Evolutionary conservation across 2,329 filamentous ascomycete species (phyloP), one percentile per base, ranked within the genome.

Genomic region (Ceratocystis albifundus): DNA sequence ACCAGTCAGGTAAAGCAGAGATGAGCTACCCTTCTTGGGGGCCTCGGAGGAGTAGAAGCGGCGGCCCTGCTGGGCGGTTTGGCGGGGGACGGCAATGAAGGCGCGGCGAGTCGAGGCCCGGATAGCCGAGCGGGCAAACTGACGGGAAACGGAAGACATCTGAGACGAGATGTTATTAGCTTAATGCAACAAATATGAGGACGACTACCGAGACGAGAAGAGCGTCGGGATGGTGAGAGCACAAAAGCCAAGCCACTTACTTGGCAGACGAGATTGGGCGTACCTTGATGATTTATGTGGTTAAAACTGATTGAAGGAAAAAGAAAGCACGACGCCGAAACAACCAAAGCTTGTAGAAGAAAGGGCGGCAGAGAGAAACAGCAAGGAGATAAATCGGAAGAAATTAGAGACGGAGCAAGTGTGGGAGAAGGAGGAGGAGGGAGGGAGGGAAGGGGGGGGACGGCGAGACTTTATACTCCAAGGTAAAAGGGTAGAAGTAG

Each of bases 21-120:
- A 70, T 41, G 76, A 77, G 15, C 77, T 77, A 67, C 80, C 78
- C 69, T 79, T 76, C 75, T 82, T 80, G 71, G 79, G 77, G 65
- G 84, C 77, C 76, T 85, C 86, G 66, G 88, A 88, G 57, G 91
- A 87, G 79, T 95, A 96, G 77, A 86, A 86, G 71, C 90, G 89
- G 71, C 87, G 88, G 72, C 84, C 84, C 72, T 87, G 82, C 74
- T 86, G 84, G 76, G 88, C 88, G 71, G 84, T 82, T 72, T 88
- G 83, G 71, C 87, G 84, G 65, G 82, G 80, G 59, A 81, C 79
- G 70, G 80, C 77, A 48, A 66, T 45, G 74, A 89, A 82, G 70
- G 83, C 79, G 72, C 79, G 82, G 72, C 82, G 84, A 57, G 83
- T 77, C 65, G 80, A 76, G 71, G 82, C 79, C 73, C 84, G 83